Evolutionary conservation across 2,329 filamentous ascomycete species (phyloP), one percentile per base, ranked within the genome.

Genomic region (Exophiala calicioides): DNA sequence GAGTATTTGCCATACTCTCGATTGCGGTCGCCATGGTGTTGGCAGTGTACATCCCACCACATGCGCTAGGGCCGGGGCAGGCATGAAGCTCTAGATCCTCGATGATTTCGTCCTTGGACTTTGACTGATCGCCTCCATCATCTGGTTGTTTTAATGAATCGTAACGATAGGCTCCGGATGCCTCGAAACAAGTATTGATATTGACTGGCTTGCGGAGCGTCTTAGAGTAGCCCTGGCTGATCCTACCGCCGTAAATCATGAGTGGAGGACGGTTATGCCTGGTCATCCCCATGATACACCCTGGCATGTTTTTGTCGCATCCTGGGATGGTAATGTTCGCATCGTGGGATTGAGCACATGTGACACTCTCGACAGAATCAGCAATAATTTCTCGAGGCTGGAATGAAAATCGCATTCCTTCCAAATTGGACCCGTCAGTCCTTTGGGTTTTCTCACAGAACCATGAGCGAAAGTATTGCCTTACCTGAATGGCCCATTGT

Each of bases 231-330:
- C 90, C 91, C 52, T 89, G 88, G 62, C 84, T 82, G 62, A 95
- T 96, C 12, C 88, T 88, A 29, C 91, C 91, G 39, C 91, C 91
- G 65, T 96, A 97, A 50, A 97, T 85, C 90, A 96, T 95, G 64
- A 96, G 75, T 36, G 89, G 93, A 3, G 91, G 91, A 7, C 91
- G 80, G 69, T 96, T 96, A 70, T 94, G 88, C 47, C 91, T 81
- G 10, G 88, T 88, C 62, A 93, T 90, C 0, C 87, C 90, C 84
- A 95, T 95, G 54, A 93, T 76, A 12, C 88, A 85, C 55, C 90
- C 90, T 0, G 90, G 90, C 91, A 96, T 96, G 68, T 96, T 96
- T 79, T 96, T 96, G 73, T 96, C 90, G 66, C 90, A 96, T 8
- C 90, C 90, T 0, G 91, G 90, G 58, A 96, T 91, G 21, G 88